A percentile compares a stretch with the other conserved stretches of the same genome.
Conservation (phyloP, 805 yeast species). For the Schwanniomyces yamadae region DNA sequence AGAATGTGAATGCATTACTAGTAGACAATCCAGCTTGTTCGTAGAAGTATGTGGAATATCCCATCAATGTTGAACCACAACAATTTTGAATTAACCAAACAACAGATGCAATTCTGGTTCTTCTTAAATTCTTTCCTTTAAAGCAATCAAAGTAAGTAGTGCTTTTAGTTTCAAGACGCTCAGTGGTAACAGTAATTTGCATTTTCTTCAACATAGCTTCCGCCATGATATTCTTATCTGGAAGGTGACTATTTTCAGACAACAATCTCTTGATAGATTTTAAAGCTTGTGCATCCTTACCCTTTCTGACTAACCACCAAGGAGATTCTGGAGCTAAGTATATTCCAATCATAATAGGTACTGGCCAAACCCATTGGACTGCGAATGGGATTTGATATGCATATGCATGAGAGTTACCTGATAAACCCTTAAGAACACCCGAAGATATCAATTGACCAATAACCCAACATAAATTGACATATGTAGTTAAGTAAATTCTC, state of each 20-base stretch:
- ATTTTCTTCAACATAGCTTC: conserved; percentile 3
- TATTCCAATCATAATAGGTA: conserved; percentile 34
- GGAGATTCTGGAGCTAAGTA: conserved; percentile 48
- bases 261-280: conserved; percentile 22
- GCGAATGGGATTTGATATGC: conserved; percentile 42
- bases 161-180: conserved; percentile 7
- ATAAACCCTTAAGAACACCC: conserved; percentile 38
- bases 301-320: conserved; percentile 43
- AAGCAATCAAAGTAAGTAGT: conserved; percentile 42
- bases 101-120: conserved; percentile 43
- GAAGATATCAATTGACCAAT: conserved; percentile 42
- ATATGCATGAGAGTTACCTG: conserved; percentile 25
- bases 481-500: conserved; percentile 40
- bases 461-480: conserved; percentile 38
- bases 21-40: conserved; percentile 32
- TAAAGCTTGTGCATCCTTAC: conserved; percentile 32
- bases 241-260: background rate
- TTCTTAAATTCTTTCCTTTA: conserved; percentile 41
- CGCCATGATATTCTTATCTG: background rate
- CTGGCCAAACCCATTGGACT: conserved; percentile 40
- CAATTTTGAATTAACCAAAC: conserved; percentile 1
- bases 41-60: conserved; percentile 37
- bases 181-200: conserved; percentile 3
- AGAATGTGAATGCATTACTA: conserved; percentile 26
- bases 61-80: conserved; percentile 38